Base-by-base conservation (phyloP, 2,329 filamentous ascomycete genomes). In the Fusarium guadeloupense region DNA sequence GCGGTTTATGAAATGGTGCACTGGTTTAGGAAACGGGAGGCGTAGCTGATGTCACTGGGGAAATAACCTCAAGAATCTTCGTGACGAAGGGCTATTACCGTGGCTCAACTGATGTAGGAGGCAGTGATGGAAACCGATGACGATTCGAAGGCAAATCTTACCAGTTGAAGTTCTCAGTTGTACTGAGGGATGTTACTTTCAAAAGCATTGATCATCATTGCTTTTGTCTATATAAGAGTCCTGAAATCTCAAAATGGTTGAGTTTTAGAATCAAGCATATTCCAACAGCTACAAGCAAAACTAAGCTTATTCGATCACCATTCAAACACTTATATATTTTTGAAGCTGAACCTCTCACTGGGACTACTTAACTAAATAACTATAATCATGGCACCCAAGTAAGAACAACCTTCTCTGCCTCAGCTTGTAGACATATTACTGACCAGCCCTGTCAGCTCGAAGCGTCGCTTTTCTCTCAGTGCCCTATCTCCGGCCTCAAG, bases 391-490 rank as follows among this genome's bases (percentile, higher is more conserved):
- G 46, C 52, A 13, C 43, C 30, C 12, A 41, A 59, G 59, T 62
- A 23, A 14, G 44, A 4, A 7, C 9, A 6, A 14, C 3, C 7
- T 3, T n/a, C 4, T 5, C 20, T 4, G 0, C 6, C 5, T 2
- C 10, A 19, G 6, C 12, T 6, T 16, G 1, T n/a, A 2, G 3
- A 19, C 28, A 2, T 1, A 2, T 9, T 34, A 16, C 30, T 58
- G 7, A 62, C 30, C 17, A 1, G 1, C 0, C 2, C 1, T 1
- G n/a, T 17, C n/a, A 62, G 45, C 2, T 43, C 42, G 0, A 55
- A 54, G 20, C 54, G 54, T 6, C 47, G 59, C 28, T 63, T 63
- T 30, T 63, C 59, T 1, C 40, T 63, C 3, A 44, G 59, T 9
- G 20, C 44, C 10, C 13, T 63, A 0, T 44, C 59, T 33, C 54